These are phyloP conservation scores for Bipolaris bicolor DNA, from an alignment of 2,329 filamentous ascomycete species.

Conservation along the genomic window DNA sequence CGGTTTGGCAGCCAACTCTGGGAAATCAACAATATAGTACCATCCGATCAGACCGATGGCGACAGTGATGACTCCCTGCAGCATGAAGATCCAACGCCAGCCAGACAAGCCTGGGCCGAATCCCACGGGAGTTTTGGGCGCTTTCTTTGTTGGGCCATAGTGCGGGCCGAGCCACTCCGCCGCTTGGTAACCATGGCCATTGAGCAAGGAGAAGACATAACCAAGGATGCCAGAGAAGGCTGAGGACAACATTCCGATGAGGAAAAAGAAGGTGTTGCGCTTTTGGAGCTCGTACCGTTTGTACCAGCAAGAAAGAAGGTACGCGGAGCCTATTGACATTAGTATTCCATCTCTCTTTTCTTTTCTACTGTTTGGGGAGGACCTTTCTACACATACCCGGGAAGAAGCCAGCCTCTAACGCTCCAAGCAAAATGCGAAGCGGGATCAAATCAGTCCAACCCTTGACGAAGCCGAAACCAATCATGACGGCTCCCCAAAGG, in stretches of 20 bases:
- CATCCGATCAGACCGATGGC: slow-evolving; percentile 28
- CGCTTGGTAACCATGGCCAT: slow-evolving; percentile 52
- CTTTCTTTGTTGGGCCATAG: slow-evolving; percentile 42
- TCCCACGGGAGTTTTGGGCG: slow-evolving; percentile 26
- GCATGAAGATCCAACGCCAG: slow-evolving; percentile 39
- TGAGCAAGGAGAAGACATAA: slow-evolving; percentile 53
- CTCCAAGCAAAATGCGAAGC: slow-evolving; percentile 31
- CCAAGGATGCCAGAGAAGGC: slow-evolving; percentile 36
- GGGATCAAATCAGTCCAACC: slow-evolving; percentile 32
- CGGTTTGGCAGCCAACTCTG: slow-evolving; percentile 30
- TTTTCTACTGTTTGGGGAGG: neutral
- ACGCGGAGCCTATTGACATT: slow-evolving; percentile 40
- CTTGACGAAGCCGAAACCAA: slow-evolving; percentile 34
- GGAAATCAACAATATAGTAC: slow-evolving; percentile 38
- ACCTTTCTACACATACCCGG: slow-evolving; percentile 18
- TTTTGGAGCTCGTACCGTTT: slow-evolving; percentile 62
- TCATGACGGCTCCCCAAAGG: slow-evolving; percentile 33
- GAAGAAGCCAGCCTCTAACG: slow-evolving; percentile 40
- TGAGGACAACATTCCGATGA: slow-evolving; percentile 33
- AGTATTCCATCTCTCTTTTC: neutral
- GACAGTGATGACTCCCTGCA: slow-evolving; percentile 32
- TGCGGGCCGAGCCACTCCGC: slow-evolving; percentile 30
- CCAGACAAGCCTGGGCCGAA: slow-evolving; percentile 43
- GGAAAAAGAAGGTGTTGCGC: slow-evolving; percentile 63
- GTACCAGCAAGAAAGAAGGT: slow-evolving; percentile 66